These are phyloP conservation scores for Boletus sp. DNA, from an alignment of 768 basidiomycete genomes.

Conservation along the genomic window DNA sequence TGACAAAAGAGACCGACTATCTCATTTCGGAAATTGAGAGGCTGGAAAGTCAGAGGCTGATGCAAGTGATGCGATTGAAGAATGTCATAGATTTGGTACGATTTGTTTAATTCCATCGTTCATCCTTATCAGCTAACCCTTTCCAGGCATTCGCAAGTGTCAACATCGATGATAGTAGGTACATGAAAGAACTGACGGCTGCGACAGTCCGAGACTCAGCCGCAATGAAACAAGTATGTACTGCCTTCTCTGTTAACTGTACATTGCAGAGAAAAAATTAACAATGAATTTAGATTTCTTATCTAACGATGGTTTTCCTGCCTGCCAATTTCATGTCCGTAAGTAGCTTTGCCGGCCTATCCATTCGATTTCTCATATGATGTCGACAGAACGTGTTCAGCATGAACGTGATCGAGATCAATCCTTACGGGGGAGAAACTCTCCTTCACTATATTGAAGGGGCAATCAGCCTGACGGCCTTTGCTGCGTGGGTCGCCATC, in stretches of 20 bases:
- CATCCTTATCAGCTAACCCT: neutral
- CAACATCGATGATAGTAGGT: conserved; percentile 53
- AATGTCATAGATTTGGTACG: conserved; percentile 36
- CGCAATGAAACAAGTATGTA: conserved; percentile 35
- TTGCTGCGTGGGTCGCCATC: conserved; percentile 55
- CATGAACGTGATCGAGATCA: conserved; percentile 54
- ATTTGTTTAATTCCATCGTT: neutral
- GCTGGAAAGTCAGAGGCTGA: conserved; percentile 36
- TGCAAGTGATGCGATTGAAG: conserved; percentile 30
- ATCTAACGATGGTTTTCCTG: conserved; percentile 61
- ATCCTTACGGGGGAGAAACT: conserved; percentile 24
- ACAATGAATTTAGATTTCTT: conserved; percentile 32
- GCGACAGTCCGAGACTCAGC: conserved; percentile 43
- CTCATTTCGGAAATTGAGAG: conserved; percentile 50
- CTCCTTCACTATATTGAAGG: conserved; percentile 39
- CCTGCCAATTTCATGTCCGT: conserved; percentile 48
- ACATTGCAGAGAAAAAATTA: neutral
- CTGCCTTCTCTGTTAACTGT: conserved; percentile 25
- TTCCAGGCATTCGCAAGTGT: conserved; percentile 57
- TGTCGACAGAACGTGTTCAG: conserved; percentile 46
- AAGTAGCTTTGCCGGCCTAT: neutral
- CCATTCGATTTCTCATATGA: neutral
- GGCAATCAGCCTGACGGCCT: conserved; percentile 46
- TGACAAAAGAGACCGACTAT: conserved; percentile 48
- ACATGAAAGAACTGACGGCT: conserved; percentile 50